Evolutionary conservation across 2,329 filamentous ascomycete genomes (phyloP).

Genomic region (Mycosphaerella sp.): DNA sequence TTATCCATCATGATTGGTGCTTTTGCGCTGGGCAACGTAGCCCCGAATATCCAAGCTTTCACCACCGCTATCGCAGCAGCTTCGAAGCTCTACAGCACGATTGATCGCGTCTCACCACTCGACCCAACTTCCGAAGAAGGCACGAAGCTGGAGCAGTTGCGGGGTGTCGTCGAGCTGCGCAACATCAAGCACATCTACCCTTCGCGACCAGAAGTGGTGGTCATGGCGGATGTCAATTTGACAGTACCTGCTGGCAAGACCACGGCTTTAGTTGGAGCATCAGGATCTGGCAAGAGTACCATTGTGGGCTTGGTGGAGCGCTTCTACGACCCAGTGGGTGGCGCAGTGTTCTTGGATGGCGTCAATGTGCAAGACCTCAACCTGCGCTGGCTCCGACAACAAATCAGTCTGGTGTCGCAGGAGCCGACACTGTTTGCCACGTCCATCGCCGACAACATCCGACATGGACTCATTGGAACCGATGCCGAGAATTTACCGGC

Average conservation of each 20-base stretch:
- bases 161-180: slow-evolving; percentile 73
- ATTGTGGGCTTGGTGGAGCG: slow-evolving; percentile 89
- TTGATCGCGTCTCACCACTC: slow-evolving; percentile 78
- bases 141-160: slow-evolving; percentile 62
- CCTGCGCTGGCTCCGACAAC: slow-evolving; percentile 81
- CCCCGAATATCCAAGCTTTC: slow-evolving; percentile 81
- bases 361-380: slow-evolving; percentile 76
- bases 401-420: slow-evolving; percentile 87
- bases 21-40: slow-evolving; percentile 81
- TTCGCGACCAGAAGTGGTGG: slow-evolving; percentile 78
- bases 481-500: slow-evolving; percentile 60
- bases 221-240: slow-evolving; percentile 79
- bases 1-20: slow-evolving; percentile 90
- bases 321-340: slow-evolving; percentile 85
- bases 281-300: slow-evolving; percentile 89
- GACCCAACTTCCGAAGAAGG: slow-evolving; percentile 68
- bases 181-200: slow-evolving; percentile 91
- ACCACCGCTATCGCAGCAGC: slow-evolving; percentile 76
- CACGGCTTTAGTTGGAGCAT: slow-evolving; percentile 88
- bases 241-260: slow-evolving; percentile 81
- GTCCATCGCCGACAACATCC: slow-evolving; percentile 83
- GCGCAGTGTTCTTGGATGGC: slow-evolving; percentile 72
- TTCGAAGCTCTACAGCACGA: slow-evolving; percentile 87
- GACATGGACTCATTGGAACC: slow-evolving; percentile 84
- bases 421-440: slow-evolving; percentile 87